Evolutionary conservation across 1,139 yeast genomes (phyloP), one percentile per base, ranked within the genome.

Genomic region (Suhomyces anneliseae): DNA sequence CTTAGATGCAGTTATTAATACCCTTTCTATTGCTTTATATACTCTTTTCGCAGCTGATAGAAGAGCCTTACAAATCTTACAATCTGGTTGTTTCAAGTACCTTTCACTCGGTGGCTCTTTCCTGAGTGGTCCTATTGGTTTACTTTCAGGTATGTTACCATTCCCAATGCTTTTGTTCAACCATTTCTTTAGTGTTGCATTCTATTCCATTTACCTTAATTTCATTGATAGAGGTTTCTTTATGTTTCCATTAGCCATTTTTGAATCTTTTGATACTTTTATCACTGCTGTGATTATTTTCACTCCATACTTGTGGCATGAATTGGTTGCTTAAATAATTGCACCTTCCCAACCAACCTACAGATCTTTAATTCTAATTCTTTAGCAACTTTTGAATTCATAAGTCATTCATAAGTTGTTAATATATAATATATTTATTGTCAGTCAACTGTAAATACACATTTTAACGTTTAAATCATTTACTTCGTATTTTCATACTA

Each of bases 151-250:
- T 8, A 77, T 89, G 63, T 68, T 82, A 48, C 95, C 96, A 40
- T 78, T 75, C 59, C 96, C 97, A 26, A 71, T 81, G 67, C 63
- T 82, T 40, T 74, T 93, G 50, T 85, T 95, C 60, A 81, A 83
- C 65, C 97, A 92, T 58, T 93, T 93, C 66, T 89, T 90, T 68
- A 77, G 87, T 45, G 98, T 93, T 43, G 98, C 97, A 1, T 81
- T 92, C 59, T 92, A 87, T 65, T 80, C 93, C 8, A 82, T 92
- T 47, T 83, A 78, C 61, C 66, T 85, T 56, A 90, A 92, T 67
- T 83, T 88, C 58, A 61, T 62, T 27, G 82, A 77, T 32, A 77
- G 83, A 50, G 97, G 97, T 1, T 40, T 82, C 12, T 47, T 73
- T 0, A 83, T 87, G n/a, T 76, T 87, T 58, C 96, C 95, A 7